A percentile compares a stretch with the other conserved stretches of the same genome.
These are phyloP conservation scores for Cystofilobasidium bisporidii DNA, from an alignment of 768 basidiomycete genomes.

Conservation along the genomic window DNA sequence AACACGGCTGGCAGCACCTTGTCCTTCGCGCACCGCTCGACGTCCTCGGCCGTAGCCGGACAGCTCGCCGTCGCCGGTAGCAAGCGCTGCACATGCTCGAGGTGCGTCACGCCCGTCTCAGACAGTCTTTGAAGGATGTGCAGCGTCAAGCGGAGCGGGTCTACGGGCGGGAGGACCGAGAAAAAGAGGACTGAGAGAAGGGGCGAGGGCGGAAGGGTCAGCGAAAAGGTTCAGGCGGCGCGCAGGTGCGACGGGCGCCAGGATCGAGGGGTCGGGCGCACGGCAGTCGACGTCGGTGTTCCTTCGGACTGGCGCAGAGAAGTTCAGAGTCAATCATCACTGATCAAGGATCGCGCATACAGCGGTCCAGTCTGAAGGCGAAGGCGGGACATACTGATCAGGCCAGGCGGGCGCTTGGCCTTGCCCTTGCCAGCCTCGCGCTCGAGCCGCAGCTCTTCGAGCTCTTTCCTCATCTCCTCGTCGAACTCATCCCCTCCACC, in stretches of 20 bases:
- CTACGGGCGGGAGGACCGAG: conserved; percentile 18
- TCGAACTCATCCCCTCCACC: conserved; percentile 53
- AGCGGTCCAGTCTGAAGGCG: too few species aligned
- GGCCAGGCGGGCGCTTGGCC: not conserved
- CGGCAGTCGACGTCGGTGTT: conserved; percentile 19
- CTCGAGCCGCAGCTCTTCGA: conserved; percentile 60
- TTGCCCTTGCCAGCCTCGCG: conserved; percentile 45
- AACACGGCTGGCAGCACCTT: conserved; percentile 19
- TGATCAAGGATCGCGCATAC: too few species aligned
- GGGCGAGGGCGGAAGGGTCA: not conserved
- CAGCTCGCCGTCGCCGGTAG: conserved; percentile 3
- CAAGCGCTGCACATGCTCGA: conserved; percentile 17
- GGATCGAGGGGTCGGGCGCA: too few species aligned
- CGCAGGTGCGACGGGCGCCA: too few species aligned
- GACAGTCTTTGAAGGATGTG: conserved; percentile 1
- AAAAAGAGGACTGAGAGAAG: conserved; percentile 19
- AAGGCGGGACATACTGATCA: not conserved
- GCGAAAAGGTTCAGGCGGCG: too few species aligned
- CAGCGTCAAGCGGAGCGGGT: conserved; percentile 7
- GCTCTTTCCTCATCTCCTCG: conserved; percentile 59
- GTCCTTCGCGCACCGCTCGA: not conserved
- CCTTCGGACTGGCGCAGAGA: not conserved
- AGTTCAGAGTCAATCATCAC: not conserved
- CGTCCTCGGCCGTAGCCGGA: conserved; percentile 6
- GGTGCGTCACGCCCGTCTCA: conserved; percentile 11